Evolutionary conservation across 768 basidiomycete genomes (phyloP).

Genomic region (Termitomyces sp.): DNA sequence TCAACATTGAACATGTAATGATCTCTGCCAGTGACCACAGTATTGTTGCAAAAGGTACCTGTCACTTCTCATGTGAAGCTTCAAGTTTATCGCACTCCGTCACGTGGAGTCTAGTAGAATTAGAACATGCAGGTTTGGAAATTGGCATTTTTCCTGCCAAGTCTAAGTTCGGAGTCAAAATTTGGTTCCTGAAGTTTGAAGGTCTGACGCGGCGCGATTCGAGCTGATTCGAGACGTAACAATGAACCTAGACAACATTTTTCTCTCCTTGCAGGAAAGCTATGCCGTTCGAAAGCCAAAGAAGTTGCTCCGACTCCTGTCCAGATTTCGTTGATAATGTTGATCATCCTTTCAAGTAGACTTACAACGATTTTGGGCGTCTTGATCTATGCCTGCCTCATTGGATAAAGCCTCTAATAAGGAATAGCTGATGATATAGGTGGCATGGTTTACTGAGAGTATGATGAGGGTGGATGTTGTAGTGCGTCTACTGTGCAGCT

Average conservation of each 20-base stretch:
- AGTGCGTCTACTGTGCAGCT: neutral
- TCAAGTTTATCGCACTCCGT: too few species aligned
- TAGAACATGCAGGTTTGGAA: too few species aligned
- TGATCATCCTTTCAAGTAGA: neutral
- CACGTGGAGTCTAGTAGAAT: too few species aligned
- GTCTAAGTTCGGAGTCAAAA: too few species aligned
- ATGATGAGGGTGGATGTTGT: neutral
- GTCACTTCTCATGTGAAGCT: too few species aligned
- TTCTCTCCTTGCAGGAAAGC: neutral
- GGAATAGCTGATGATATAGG: neutral
- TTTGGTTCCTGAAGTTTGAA: too few species aligned
- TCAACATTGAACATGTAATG: neutral
- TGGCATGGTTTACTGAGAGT: neutral
- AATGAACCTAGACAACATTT: neutral
- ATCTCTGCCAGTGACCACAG: neutral
- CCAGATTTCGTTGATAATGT: neutral
- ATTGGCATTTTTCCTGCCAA: too few species aligned
- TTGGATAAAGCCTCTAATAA: neutral
- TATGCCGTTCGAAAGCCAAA: neutral
- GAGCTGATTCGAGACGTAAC: too few species aligned
- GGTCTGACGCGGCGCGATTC: too few species aligned
- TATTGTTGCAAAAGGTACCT: too few species aligned
- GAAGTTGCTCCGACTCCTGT: neutral
- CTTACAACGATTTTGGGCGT: neutral
- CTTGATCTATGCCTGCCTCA: neutral